Evolutionary conservation across 2,329 filamentous ascomycete genomes (phyloP), one percentile per base, ranked within the genome.

Genomic region (Colletotrichum sp.): DNA sequence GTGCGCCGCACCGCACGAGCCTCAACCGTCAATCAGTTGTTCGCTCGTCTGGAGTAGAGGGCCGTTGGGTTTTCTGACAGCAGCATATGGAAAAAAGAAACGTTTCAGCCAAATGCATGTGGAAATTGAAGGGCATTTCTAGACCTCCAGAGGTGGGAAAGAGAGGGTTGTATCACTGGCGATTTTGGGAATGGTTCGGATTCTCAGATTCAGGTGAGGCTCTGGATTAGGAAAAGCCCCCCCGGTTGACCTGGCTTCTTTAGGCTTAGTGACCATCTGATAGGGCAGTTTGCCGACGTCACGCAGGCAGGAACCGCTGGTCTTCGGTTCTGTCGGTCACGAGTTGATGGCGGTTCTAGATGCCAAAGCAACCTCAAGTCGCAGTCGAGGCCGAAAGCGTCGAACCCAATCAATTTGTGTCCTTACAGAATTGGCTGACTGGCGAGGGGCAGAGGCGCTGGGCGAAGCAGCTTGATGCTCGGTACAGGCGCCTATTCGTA

Each of bases 201-300:
- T 79, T 72, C 74, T 78, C 78, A 69, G 78, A 78, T 79, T 79
- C 78, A 79, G 78, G 78, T 79, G 78, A 76, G 36, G 52, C 32
- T 77, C n/a, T 57, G 61, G 61, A 75, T 71, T 77, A 61, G 75
- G 75, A n/a, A 74, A 75, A 66, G 66, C 36, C 22, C 16, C 19
- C 67, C 75, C 66, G 70, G 44, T 19, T 27, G 16, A 22, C 27
- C 22, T 59, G 44, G 63, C 70, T 73, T 29, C 61, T 76, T 76
- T 67, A 52, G 70, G 70, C 70, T 64, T 69, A 65, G 73, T 76
- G 19, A 29, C 22, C 32, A 13, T 73, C 44, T 34, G 32, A 69
- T 57, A 34, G 52, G 69, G 73, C 73, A 68, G n/a, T 22, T 19
- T 36, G 19, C 39, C 55, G 30, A 76, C 70, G 57, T 69, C 73